These are phyloP conservation scores for Gamsiella multidivaricata DNA, from an alignment of 192 early-diverging fungal species.

Conservation along the genomic window DNA sequence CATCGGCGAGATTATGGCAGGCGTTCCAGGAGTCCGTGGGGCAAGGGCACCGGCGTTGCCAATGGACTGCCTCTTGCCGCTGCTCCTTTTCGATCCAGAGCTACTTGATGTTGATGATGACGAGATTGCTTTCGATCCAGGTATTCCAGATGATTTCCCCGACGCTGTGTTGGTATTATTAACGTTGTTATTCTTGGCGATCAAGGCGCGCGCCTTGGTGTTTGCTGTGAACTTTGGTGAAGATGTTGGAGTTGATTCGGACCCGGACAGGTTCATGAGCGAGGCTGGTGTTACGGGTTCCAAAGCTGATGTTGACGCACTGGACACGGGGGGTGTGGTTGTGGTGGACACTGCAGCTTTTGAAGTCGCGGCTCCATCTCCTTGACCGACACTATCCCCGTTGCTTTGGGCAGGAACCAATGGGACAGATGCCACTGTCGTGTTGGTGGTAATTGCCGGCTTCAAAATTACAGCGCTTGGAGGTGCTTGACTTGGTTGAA, in stretches of 20 bases:
- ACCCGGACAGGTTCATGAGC: constrained; percentile 68
- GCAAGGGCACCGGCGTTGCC: constrained; percentile 14
- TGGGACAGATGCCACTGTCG: neutral
- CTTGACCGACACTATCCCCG: too few species aligned
- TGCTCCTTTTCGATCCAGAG: constrained; percentile 6
- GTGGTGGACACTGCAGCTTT: neutral
- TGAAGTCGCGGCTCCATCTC: neutral
- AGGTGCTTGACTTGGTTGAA: constrained; percentile 6
- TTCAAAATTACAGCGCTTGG: constrained; percentile 1
- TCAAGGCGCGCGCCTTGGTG: neutral
- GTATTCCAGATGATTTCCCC: neutral
- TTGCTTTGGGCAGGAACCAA: too few species aligned
- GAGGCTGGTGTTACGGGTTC: constrained; percentile 76
- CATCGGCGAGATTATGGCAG: constrained; percentile 20
- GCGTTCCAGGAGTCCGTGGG: constrained; percentile 28
- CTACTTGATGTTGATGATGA: neutral
- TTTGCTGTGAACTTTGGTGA: constrained; percentile 22
- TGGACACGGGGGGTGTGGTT: neutral
- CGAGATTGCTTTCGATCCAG: neutral
- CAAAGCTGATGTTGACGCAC: constrained; percentile 20
- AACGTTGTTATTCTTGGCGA: neutral
- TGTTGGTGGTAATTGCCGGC: neutral
- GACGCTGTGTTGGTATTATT: neutral
- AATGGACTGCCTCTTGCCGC: neutral
- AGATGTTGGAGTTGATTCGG: constrained; percentile 28